A percentile compares a stretch with the other conserved stretches of the same genome.
phyloP scores from a whole-genome alignment of 768 basidiomycete species.

The Erythrobasidium yunnanense region DNA sequence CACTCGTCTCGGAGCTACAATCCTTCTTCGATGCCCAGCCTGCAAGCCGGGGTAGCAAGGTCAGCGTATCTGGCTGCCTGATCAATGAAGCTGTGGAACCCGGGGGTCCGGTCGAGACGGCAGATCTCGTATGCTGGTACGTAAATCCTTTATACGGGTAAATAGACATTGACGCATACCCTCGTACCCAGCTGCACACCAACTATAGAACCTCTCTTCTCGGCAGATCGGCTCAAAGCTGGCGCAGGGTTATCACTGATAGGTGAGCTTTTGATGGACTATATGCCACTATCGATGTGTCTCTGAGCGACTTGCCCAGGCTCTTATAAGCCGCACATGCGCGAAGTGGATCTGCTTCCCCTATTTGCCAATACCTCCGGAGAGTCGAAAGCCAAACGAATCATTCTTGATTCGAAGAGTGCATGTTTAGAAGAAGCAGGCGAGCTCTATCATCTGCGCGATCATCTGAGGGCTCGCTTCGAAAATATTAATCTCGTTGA shows the following conservation, averaged over 20 bases:
- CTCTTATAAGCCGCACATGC: constrained; percentile 37
- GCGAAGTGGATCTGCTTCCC: constrained; percentile 33
- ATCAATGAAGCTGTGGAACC: not conserved
- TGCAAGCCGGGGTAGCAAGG: too few relatives aligned
- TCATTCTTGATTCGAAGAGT: constrained; percentile 29
- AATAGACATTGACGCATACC: not conserved
- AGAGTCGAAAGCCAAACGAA: constrained; percentile 6
- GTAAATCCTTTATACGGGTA: not conserved
- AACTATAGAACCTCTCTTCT: constrained; percentile 34
- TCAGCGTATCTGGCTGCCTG: too few relatives aligned
- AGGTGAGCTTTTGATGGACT: not conserved
- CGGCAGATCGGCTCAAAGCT: not conserved
- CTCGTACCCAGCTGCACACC: constrained; percentile 35
- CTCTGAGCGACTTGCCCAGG: constrained; percentile 5
- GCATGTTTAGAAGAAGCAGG: constrained; percentile 33
- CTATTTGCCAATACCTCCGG: constrained; percentile 1
- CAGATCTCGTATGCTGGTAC: constrained; percentile 39
- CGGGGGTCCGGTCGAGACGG: constrained; percentile 16
- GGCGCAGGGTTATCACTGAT: constrained; percentile 19
- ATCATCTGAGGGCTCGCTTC: not conserved
- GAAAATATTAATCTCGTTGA: constrained; percentile 2
- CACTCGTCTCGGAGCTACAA: not conserved
- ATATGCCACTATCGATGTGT: not conserved
- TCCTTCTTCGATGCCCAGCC: too few relatives aligned
- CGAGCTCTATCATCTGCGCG: constrained; percentile 28